These are phyloP conservation scores for Kurtzmaniella fragi DNA, from an alignment of 805 yeast species.

Conservation along the genomic window DNA sequence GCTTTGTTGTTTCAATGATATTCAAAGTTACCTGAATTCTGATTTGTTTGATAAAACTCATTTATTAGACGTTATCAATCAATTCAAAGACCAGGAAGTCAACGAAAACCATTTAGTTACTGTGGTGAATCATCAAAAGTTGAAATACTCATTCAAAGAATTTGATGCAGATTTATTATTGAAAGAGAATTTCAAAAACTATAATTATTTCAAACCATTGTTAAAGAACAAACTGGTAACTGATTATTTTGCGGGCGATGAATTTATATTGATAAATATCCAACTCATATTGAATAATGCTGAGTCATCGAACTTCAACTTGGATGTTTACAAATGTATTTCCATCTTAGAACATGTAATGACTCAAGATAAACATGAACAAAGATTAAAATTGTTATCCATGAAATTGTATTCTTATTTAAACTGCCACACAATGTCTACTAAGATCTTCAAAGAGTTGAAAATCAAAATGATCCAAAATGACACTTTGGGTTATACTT, in stretches of 20 bases:
- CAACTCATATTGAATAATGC: slow-evolving; percentile 3
- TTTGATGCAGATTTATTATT: slow-evolving; percentile 17
- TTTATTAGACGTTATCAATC: slow-evolving; percentile 15
- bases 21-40: slow-evolving; percentile 27
- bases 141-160: slow-evolving; percentile 23
- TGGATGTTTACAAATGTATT: slow-evolving; percentile 33
- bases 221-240: slow-evolving; percentile 42
- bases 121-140: slow-evolving; percentile 44
- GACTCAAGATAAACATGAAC: slow-evolving; percentile 62
- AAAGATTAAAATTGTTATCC: slow-evolving; percentile 67
- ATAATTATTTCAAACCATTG: slow-evolving; percentile 23
- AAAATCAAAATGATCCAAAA: slow-evolving; percentile 71
- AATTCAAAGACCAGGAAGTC: slow-evolving; percentile 9
- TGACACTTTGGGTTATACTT: slow-evolving; percentile 59
- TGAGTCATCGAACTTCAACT: slow-evolving; percentile 13
- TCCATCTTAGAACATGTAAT: slow-evolving; percentile 55
- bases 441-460: slow-evolving; percentile 45
- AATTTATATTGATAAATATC: slow-evolving; percentile 55
- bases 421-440: slow-evolving; percentile 50
- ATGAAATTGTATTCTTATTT: slow-evolving; percentile 55
- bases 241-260: slow-evolving; percentile 70
- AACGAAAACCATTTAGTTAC: slow-evolving; percentile 11
- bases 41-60: slow-evolving; percentile 5
- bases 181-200: slow-evolving; percentile 30
- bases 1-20: slow-evolving; percentile 61